A percentile compares a stretch with the other conserved stretches of the same genome.
phyloP scores from a whole-genome alignment of 2,329 filamentous ascomycete genomes.

The Coniochaeta sp. region DNA sequence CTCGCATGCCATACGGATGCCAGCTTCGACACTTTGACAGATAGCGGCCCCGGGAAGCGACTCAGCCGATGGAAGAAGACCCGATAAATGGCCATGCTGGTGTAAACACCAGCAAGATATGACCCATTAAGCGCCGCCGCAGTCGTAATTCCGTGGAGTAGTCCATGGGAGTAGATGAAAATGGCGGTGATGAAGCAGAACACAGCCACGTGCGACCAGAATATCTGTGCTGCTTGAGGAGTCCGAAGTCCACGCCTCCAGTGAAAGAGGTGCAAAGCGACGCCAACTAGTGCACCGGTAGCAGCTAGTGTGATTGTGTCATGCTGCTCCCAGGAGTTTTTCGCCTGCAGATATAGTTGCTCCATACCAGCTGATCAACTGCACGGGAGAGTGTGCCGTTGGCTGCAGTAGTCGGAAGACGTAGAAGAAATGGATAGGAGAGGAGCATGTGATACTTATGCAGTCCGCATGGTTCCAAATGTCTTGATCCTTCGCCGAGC shows the following conservation, averaged over 20 bases:
- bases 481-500: too few species aligned
- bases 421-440: too few species aligned
- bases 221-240: not conserved
- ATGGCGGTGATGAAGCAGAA: not conserved
- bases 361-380: too few species aligned
- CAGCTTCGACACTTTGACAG: constrained; percentile 4
- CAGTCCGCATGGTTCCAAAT: too few species aligned
- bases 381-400: too few species aligned
- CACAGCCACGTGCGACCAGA: not conserved
- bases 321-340: not conserved
- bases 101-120: constrained; percentile 1
- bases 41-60: not conserved
- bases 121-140: not conserved
- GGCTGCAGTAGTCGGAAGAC: too few species aligned
- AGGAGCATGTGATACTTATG: too few species aligned
- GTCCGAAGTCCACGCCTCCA: constrained; percentile 1
- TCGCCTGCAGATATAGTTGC: too few species aligned
- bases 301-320: not conserved
- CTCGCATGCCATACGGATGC: constrained; percentile 4
- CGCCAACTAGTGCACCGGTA: not conserved
- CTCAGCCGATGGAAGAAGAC: constrained; percentile 1
- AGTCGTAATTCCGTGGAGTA: not conserved
- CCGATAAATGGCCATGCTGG: constrained; percentile 9
- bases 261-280: not conserved
- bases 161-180: not conserved